Evolutionary conservation across 2,329 filamentous ascomycete genomes (phyloP).

Genomic region (Cordyceps pruinosa): DNA sequence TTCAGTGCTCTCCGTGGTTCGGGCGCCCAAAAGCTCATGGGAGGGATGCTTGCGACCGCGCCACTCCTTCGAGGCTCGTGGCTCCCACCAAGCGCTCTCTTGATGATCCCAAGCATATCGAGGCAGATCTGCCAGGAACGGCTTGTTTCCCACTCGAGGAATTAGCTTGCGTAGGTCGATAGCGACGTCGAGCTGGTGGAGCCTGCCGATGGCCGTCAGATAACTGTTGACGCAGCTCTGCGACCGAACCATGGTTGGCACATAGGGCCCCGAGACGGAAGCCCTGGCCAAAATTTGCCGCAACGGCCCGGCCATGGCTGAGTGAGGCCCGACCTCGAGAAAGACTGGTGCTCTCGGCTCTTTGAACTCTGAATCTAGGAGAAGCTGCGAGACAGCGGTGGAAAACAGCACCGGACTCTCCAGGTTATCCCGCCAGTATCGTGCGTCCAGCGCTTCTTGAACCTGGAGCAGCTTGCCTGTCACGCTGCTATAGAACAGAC

Average conservation of each 20-base stretch:
- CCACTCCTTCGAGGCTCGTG: conserved; percentile 24
- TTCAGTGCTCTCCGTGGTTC: conserved; percentile 15
- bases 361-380: no score
- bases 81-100: conserved; percentile 26
- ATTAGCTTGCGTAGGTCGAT: conserved; percentile 12
- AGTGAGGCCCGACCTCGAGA: conserved; percentile 21
- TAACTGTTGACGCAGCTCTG: conserved; percentile 12
- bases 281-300: conserved; percentile 18
- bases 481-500: neutral
- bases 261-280: conserved; percentile 12
- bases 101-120: conserved; percentile 33
- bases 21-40: conserved; percentile 34
- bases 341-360: conserved; percentile 5
- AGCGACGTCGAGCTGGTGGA: conserved; percentile 16
- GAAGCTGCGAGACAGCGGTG: no score
- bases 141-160: no score
- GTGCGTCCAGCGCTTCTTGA: neutral
- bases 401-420: neutral
- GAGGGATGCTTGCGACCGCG: conserved; percentile 25
- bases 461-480: neutral
- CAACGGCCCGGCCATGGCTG: conserved; percentile 20
- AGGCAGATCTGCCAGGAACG: conserved; percentile 24
- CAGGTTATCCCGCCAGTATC: neutral
- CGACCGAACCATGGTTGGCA: conserved; percentile 15
- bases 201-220: conserved; percentile 21